These are phyloP conservation scores for Dioszegia hungarica DNA, from an alignment of 768 basidiomycete genomes.

Conservation along the genomic window DNA sequence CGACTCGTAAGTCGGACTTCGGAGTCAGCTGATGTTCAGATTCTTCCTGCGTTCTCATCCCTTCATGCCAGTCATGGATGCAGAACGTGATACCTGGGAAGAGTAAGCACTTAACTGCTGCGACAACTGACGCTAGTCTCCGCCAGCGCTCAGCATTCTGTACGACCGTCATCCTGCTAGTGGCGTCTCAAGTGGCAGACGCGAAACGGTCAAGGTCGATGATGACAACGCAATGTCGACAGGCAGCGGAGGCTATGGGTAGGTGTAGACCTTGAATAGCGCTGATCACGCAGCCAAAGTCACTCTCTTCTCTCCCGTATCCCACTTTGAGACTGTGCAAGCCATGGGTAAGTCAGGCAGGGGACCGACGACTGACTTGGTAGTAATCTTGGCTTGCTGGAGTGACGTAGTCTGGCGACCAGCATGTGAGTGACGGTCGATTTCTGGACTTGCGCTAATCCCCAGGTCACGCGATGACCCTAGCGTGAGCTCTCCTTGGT, in stretches of 20 bases:
- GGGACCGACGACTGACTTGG: not conserved
- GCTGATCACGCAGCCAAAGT: conserved; percentile 7
- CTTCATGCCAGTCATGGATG: conserved; percentile 15
- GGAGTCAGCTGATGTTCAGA: not conserved
- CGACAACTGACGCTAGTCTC: conserved; percentile 7
- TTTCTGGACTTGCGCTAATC: not conserved
- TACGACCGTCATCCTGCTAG: conserved; percentile 14
- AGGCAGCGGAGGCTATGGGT: conserved; percentile 15
- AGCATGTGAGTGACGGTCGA: conserved; percentile 5
- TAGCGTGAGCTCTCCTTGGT: conserved; percentile 6
- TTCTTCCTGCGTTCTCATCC: conserved; percentile 9
- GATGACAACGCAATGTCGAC: conserved; percentile 5
- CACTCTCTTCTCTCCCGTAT: conserved; percentile 16
- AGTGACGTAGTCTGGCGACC: conserved; percentile 18
- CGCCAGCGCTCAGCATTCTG: conserved; percentile 13
- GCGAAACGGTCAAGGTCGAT: not conserved
- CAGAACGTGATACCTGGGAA: conserved; percentile 13
- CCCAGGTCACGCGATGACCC: conserved; percentile 18
- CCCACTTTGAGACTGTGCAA: conserved; percentile 14
- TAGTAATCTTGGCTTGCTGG: conserved; percentile 16
- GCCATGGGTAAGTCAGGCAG: conserved; percentile 7
- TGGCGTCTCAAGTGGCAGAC: conserved; percentile 9
- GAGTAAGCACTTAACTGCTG: conserved; percentile 1
- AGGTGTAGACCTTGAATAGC: not conserved
- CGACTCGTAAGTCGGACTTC: conserved; percentile 7